A percentile compares a stretch with the other conserved stretches of the same genome.
Evolutionary conservation across 202 grass and related monocot genomes (phyloP).

Genomic region (Schoenoplectus tabernaemontani): DNA sequence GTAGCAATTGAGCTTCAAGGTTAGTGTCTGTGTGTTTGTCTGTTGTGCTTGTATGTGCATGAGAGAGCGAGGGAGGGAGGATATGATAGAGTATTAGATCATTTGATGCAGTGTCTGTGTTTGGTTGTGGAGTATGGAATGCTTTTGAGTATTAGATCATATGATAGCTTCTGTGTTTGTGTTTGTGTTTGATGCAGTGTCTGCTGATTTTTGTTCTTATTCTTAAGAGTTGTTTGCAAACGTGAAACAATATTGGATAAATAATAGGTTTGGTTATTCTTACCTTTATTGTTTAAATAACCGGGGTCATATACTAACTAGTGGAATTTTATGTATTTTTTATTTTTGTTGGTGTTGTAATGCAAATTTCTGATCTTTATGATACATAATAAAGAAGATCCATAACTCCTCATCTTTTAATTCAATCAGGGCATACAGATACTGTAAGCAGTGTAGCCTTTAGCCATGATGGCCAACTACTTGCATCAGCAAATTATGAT

Average conservation of each 20-base stretch:
- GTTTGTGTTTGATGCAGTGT: background rate
- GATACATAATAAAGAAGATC: background rate
- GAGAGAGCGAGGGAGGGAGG: background rate
- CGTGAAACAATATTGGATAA: background rate
- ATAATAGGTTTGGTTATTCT: background rate
- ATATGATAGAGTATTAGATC: background rate
- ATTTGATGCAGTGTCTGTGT: background rate
- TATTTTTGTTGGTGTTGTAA: background rate
- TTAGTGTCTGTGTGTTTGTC: background rate
- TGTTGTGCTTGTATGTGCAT: constrained; percentile 4
- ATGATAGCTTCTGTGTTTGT: background rate
- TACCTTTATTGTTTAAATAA: background rate
- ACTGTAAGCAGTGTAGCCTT: constrained; percentile 58
- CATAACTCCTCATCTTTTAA: background rate
- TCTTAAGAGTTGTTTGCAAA: background rate
- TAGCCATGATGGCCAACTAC: constrained; percentile 77
- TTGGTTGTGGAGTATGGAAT: background rate
- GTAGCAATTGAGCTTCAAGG: constrained; percentile 54
- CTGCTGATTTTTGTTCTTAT: background rate
- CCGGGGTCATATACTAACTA: background rate
- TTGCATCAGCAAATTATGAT: constrained; percentile 79
- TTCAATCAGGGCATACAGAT: constrained; percentile 57
- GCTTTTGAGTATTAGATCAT: background rate
- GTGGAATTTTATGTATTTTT: background rate
- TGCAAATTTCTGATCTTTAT: background rate